Conservation (phyloP, 164 flowering plant genomes). For the Magnolia sinica region DNA sequence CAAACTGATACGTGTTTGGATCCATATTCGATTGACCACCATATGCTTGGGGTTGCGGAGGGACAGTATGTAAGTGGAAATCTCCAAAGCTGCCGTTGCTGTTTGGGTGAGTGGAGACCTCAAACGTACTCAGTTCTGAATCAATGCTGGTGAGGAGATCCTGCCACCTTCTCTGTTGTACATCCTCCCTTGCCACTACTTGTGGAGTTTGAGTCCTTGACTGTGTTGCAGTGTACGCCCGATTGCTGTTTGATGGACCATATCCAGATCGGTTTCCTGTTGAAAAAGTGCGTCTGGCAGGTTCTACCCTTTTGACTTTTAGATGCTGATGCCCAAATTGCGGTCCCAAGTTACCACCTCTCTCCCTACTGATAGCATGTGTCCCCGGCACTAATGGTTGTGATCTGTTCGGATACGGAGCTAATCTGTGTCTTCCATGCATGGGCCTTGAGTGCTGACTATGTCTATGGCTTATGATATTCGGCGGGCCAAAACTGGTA, state of each 20-base stretch:
- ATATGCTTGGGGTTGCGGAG: constrained; percentile 11
- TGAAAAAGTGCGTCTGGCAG: constrained; percentile 11
- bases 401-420: constrained; percentile 6
- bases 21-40: constrained; percentile 16
- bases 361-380: constrained; percentile 12
- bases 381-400: neutral
- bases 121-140: neutral
- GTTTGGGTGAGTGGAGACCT: constrained; percentile 2
- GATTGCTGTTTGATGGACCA: constrained; percentile 18
- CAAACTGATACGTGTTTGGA: constrained; percentile 15
- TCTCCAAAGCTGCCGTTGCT: neutral
- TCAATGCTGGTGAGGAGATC: constrained; percentile 11
- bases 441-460: constrained; percentile 17
- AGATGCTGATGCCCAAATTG: constrained; percentile 18
- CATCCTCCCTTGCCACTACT: constrained; percentile 4
- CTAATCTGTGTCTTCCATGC: constrained; percentile 24
- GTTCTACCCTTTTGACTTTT: constrained; percentile 28
- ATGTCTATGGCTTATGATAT: constrained; percentile 25
- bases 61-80: neutral
- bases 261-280: constrained; percentile 11
- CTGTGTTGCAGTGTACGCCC: constrained; percentile 11
- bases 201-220: constrained; percentile 4
- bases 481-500: constrained; percentile 10
- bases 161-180: constrained; percentile 15
- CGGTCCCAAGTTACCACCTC: constrained; percentile 19